Evolutionary conservation across 805 yeast genomes (phyloP).

Genomic region (Kodamaea restingae): DNA sequence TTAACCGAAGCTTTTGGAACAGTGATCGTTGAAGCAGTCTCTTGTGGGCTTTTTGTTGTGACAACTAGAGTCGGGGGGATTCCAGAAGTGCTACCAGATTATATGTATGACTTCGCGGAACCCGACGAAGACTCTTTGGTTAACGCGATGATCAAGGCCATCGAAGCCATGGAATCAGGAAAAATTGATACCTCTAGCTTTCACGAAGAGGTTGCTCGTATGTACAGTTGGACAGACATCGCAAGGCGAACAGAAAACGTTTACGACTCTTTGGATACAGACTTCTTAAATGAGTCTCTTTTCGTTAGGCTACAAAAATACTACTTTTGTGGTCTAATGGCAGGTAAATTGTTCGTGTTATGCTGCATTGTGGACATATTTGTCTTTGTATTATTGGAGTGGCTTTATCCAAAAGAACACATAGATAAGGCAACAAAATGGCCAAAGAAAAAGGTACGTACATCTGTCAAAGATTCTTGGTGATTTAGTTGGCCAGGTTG

Average conservation of each 20-base stretch:
- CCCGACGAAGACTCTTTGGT: slow-evolving; percentile 85
- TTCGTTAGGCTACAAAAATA: slow-evolving; percentile 57
- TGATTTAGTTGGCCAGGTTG: background rate
- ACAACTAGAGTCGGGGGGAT: slow-evolving; percentile 97
- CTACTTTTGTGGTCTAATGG: slow-evolving; percentile 74
- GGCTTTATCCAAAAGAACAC: slow-evolving; percentile 58
- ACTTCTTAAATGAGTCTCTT: slow-evolving; percentile 47
- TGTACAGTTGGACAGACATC: slow-evolving; percentile 92
- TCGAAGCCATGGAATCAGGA: slow-evolving; percentile 51
- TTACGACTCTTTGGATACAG: slow-evolving; percentile 49
- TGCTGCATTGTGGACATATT: slow-evolving; percentile 80
- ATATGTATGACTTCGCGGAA: slow-evolving; percentile 88
- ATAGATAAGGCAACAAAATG: slow-evolving; percentile 81
- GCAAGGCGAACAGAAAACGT: slow-evolving; percentile 84
- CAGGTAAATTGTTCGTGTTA: slow-evolving; percentile 77
- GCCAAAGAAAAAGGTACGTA: slow-evolving; percentile 44
- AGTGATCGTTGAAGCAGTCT: slow-evolving; percentile 93
- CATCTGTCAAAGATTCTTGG: background rate
- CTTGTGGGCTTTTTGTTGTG: slow-evolving; percentile 89
- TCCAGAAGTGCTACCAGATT: slow-evolving; percentile 89
- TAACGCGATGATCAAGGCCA: slow-evolving; percentile 67
- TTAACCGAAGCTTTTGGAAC: slow-evolving; percentile 98
- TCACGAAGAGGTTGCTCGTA: slow-evolving; percentile 68
- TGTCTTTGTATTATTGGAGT: slow-evolving; percentile 58
- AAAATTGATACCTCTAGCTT: slow-evolving; percentile 68